These are phyloP conservation scores for Globisporangium emineosum DNA, from an alignment of 352 stramenopile genomes.

Conservation along the genomic window DNA sequence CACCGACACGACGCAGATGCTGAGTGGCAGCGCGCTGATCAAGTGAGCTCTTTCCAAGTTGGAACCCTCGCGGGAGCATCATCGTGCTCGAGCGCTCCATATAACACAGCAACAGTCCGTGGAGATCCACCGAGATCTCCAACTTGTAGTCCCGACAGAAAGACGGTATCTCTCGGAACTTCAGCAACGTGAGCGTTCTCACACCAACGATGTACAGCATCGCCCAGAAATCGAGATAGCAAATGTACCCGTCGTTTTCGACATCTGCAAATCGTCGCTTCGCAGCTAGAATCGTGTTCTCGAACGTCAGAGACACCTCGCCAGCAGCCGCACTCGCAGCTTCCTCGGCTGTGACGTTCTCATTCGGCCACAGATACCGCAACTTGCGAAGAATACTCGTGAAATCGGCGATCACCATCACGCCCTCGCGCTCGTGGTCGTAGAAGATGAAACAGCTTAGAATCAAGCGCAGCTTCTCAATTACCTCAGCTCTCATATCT, in stretches of 20 bases:
- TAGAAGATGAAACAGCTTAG: constrained; percentile 77
- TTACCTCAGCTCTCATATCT: constrained; percentile 10
- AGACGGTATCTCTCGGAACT: constrained; percentile 63
- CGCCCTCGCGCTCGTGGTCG: constrained; percentile 54
- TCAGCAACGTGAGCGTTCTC: constrained; percentile 46
- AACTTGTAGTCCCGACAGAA: constrained; percentile 79
- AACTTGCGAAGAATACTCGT: constrained; percentile 46
- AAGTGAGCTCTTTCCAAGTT: constrained; percentile 47
- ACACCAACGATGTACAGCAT: constrained; percentile 79
- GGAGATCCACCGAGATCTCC: constrained; percentile 54
- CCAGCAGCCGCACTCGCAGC: constrained; percentile 20
- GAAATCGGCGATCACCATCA: constrained; percentile 49
- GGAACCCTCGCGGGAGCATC: constrained; percentile 52
- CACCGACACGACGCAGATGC: constrained; percentile 39
- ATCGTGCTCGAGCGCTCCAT: constrained; percentile 61
- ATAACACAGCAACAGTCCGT: constrained; percentile 42
- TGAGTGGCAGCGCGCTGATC: constrained; percentile 37
- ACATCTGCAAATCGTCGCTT: constrained; percentile 49
- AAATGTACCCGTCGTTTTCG: constrained; percentile 57
- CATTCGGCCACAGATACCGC: constrained; percentile 62
- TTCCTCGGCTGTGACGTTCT: constrained; percentile 35
- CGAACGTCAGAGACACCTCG: constrained; percentile 43
- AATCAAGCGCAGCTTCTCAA: constrained; percentile 61
- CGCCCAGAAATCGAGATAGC: constrained; percentile 82
- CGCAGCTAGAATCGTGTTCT: constrained; percentile 44